Evolutionary conservation across 2,329 filamentous ascomycete genomes (phyloP).

Genomic region (Epichloe sibirici): DNA sequence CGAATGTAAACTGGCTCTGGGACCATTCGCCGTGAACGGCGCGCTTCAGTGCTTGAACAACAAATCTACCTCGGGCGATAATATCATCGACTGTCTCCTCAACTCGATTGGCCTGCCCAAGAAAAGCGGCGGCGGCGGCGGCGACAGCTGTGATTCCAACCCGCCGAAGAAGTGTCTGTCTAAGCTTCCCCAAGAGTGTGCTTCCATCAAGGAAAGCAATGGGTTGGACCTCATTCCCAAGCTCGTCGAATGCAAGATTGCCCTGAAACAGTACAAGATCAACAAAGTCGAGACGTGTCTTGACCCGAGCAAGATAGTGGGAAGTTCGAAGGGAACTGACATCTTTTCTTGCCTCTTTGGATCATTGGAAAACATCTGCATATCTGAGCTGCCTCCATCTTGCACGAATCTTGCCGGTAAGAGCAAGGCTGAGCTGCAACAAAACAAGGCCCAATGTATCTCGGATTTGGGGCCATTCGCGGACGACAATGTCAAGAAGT

Average conservation of each 20-base stretch:
- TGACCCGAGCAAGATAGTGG: background rate
- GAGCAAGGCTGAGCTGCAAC: background rate
- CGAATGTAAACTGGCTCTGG: background rate
- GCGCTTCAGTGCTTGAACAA: background rate
- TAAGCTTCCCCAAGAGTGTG: constrained; percentile 4
- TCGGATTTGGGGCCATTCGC: constrained; percentile 6
- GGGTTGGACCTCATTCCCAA: constrained; percentile 1
- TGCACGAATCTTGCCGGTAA: constrained; percentile 3
- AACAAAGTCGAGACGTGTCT: constrained; percentile 3
- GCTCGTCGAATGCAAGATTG: constrained; percentile 1
- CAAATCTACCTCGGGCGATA: background rate
- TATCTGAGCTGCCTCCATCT: constrained; percentile 3
- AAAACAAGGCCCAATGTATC: constrained; percentile 1
- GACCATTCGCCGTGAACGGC: constrained; percentile 1
- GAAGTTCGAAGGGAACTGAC: background rate
- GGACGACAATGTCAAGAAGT: background rate
- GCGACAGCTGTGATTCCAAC: background rate
- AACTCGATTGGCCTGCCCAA: background rate
- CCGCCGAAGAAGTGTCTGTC: background rate
- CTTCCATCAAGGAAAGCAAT: background rate
- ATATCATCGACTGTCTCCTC: constrained; percentile 2
- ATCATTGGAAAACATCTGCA: background rate
- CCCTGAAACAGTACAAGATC: constrained; percentile 1
- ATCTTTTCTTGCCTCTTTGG: constrained; percentile 5
- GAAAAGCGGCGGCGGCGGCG: background rate